Percentiles rank a stretch among this genome's conserved stretches.
These are phyloP conservation scores for Tetragonia tetragonoides DNA, from an alignment of 148 eudicot genomes.

Conservation along the genomic window DNA sequence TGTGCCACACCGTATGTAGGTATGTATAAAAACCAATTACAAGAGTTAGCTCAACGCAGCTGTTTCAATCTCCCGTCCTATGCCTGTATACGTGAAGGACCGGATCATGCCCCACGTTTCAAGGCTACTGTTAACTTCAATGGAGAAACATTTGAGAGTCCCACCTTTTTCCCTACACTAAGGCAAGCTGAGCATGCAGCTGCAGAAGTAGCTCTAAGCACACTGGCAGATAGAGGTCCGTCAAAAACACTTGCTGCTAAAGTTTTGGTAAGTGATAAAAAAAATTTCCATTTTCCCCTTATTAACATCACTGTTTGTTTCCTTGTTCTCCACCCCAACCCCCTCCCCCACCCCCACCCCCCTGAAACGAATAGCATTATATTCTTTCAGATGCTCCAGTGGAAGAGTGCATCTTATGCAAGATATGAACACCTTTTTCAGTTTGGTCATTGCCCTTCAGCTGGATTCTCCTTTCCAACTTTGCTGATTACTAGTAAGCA, in stretches of 20 bases:
- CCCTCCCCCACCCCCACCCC: neutral
- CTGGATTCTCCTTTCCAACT: neutral
- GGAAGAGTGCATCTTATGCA: neutral
- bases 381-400: neutral
- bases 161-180: slow-evolving; percentile 42
- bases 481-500: neutral
- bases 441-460: slow-evolving; percentile 1
- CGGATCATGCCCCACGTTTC: slow-evolving; percentile 58
- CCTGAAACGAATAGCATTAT: neutral
- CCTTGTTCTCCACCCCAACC: too few species aligned
- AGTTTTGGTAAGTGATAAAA: slow-evolving; percentile 41
- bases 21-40: slow-evolving; percentile 61
- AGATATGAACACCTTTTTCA: neutral
- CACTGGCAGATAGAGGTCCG: slow-evolving; percentile 49
- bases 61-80: slow-evolving; percentile 61
- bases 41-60: slow-evolving; percentile 63
- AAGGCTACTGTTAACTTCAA: slow-evolving; percentile 57
- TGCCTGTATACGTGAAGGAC: slow-evolving; percentile 59
- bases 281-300: neutral
- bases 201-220: slow-evolving; percentile 58
- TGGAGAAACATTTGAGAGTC: slow-evolving; percentile 56
- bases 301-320: neutral
- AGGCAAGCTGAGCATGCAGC: slow-evolving; percentile 68
- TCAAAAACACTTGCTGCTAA: slow-evolving; percentile 52
- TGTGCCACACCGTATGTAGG: slow-evolving; percentile 20